Evolutionary conservation across 2,329 filamentous ascomycete genomes (phyloP).

Genomic region (Balansia obtecta): DNA sequence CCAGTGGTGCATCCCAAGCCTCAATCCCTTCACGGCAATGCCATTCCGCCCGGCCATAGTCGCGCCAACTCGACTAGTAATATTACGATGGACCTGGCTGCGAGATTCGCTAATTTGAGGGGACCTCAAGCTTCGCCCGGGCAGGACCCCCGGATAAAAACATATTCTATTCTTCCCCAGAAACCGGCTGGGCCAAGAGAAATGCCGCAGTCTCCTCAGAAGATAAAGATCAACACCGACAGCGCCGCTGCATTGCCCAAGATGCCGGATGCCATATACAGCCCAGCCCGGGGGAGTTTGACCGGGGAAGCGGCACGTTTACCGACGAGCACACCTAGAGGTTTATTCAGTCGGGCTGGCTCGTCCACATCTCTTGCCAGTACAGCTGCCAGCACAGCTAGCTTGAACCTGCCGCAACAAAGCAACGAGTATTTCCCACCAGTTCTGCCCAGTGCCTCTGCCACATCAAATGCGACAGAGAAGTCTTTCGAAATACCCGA

Average conservation of each 20-base stretch:
- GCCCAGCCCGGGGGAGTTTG: constrained; percentile 59
- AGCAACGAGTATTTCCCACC: constrained; percentile 20
- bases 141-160: constrained; percentile 42
- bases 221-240: constrained; percentile 35
- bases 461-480: constrained; percentile 20
- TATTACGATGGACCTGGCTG: constrained; percentile 35
- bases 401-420: constrained; percentile 15
- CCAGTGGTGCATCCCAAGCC: constrained; percentile 54
- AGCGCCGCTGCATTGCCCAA: constrained; percentile 50
- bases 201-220: constrained; percentile 32
- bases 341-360: constrained; percentile 47
- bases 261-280: constrained; percentile 64
- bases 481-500: constrained; percentile 37
- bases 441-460: constrained; percentile 15
- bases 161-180: constrained; percentile 29
- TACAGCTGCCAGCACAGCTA: constrained; percentile 18
- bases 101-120: constrained; percentile 46
- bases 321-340: constrained; percentile 51
- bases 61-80: constrained; percentile 17
- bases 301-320: constrained; percentile 52
- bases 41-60: constrained; percentile 22
- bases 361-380: constrained; percentile 31
- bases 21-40: constrained; percentile 49
- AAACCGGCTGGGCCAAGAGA: constrained; percentile 35
- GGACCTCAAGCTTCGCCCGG: constrained; percentile 26